Percentiles rank a stretch among this genome's conserved stretches.
Conservation (phyloP, 345 rosid genomes). For the Eutrema yunnanense region DNA sequence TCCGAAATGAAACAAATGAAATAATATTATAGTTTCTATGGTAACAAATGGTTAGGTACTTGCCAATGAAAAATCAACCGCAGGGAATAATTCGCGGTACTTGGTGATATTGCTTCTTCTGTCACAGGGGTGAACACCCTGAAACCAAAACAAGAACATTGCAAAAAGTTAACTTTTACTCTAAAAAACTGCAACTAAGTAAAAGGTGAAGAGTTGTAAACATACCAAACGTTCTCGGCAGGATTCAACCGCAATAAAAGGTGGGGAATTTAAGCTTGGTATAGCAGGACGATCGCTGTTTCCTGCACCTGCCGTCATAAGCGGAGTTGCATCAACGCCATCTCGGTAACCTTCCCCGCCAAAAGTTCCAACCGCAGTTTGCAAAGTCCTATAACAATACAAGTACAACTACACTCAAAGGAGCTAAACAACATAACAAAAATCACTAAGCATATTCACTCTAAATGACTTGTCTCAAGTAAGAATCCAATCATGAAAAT, state of each 20-base stretch:
- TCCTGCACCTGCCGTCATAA: conserved; percentile 55
- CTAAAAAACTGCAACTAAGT: not conserved
- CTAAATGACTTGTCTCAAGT: not conserved
- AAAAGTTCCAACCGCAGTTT: conserved; percentile 69
- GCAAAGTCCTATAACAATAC: conserved; percentile 49
- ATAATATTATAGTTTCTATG: not conserved
- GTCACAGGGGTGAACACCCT: conserved; percentile 91
- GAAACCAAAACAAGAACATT: conserved; percentile 7
- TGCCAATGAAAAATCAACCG: conserved; percentile 73
- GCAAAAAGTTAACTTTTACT: not conserved
- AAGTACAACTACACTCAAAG: not conserved
- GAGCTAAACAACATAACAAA: not conserved
- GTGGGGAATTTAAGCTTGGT: conserved; percentile 53
- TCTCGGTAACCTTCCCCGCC: conserved; percentile 44
- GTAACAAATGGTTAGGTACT: conserved; percentile 22
- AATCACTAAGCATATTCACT: not conserved
- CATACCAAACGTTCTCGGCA: conserved; percentile 72
- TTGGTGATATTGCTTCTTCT: conserved; percentile 58
- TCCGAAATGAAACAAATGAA: no score
- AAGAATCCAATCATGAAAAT: not conserved
- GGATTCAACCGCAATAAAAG: conserved; percentile 50
- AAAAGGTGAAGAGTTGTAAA: not conserved
- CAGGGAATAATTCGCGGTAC: conserved; percentile 61
- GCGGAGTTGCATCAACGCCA: conserved; percentile 38
- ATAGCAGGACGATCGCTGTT: conserved; percentile 43